Evolutionary conservation across 2,329 filamentous ascomycete genomes (phyloP).

Genomic region (Chalaropsis ovoidea): DNA sequence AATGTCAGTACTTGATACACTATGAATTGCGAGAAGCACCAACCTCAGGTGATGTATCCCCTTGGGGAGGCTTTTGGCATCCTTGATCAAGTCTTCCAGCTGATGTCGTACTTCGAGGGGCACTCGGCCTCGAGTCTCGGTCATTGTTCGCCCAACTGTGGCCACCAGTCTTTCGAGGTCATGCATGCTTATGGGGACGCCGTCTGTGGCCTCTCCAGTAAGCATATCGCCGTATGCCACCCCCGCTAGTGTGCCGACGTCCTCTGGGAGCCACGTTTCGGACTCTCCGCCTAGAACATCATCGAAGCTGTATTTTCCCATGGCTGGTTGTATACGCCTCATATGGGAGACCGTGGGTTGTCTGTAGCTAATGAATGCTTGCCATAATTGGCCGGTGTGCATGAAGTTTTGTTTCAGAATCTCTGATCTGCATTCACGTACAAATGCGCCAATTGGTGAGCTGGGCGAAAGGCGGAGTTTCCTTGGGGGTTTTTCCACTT

Average conservation of each 20-base stretch:
- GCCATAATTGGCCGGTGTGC: slow-evolving; percentile 70
- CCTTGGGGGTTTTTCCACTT: slow-evolving; percentile 34
- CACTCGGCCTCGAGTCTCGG: slow-evolving; percentile 54
- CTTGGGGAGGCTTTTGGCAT: slow-evolving; percentile 58
- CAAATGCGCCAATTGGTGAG: slow-evolving; percentile 72
- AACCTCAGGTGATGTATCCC: slow-evolving; percentile 66
- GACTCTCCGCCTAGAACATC: slow-evolving; percentile 43
- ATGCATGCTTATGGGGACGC: slow-evolving; percentile 55
- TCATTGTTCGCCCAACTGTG: neutral
- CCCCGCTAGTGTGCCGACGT: slow-evolving; percentile 38
- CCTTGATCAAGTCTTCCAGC: slow-evolving; percentile 57
- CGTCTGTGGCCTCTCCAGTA: slow-evolving; percentile 35
- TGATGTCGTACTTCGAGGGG: slow-evolving; percentile 62
- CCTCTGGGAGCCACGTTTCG: slow-evolving; percentile 41
- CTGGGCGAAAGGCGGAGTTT: slow-evolving; percentile 55
- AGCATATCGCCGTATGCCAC: slow-evolving; percentile 46
- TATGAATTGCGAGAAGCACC: neutral
- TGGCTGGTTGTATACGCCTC: slow-evolving; percentile 51
- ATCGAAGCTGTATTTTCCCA: slow-evolving; percentile 49
- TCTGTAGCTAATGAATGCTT: slow-evolving; percentile 68
- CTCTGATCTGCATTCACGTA: slow-evolving; percentile 67
- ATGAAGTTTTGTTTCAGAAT: slow-evolving; percentile 72
- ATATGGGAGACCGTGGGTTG: slow-evolving; percentile 60
- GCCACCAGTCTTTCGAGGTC: slow-evolving; percentile 65
- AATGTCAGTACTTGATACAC: neutral